A percentile compares a stretch with the other conserved stretches of the same genome.
Evolutionary conservation across 1,284 basidiomycete species (phyloP).

Genomic region (Naganishia albida): DNA sequence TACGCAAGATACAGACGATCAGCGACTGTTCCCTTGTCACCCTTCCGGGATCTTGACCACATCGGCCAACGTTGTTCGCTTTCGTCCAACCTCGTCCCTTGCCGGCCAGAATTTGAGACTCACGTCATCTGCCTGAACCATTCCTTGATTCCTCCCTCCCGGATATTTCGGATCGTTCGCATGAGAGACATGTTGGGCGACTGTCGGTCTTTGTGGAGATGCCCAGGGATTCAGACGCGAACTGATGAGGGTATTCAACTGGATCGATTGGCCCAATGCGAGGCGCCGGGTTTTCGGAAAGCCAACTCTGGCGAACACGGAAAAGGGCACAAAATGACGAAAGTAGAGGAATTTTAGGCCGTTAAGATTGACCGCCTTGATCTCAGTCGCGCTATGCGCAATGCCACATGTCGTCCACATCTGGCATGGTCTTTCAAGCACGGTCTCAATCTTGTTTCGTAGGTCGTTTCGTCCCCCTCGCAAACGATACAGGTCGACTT

Average conservation of each 20-base stretch:
- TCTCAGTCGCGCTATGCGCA: too few relatives aligned
- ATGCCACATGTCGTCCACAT: too few relatives aligned
- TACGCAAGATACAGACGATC: constrained; percentile 47
- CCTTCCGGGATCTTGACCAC: background rate
- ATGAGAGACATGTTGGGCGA: constrained; percentile 69
- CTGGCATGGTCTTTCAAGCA: too few relatives aligned
- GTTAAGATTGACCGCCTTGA: too few relatives aligned
- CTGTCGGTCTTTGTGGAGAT: background rate
- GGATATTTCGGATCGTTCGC: constrained; percentile 73
- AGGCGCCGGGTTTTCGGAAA: background rate
- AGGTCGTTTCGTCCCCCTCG: too few relatives aligned
- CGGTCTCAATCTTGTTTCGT: too few relatives aligned
- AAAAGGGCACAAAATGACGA: too few relatives aligned
- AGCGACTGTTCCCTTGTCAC: background rate
- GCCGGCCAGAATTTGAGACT: constrained; percentile 33
- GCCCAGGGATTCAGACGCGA: background rate
- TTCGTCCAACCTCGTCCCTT: background rate
- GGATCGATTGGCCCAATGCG: constrained; percentile 2
- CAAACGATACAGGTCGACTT: too few relatives aligned
- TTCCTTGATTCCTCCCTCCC: constrained; percentile 71
- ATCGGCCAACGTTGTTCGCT: background rate
- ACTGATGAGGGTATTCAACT: constrained; percentile 6
- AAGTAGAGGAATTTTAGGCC: too few relatives aligned
- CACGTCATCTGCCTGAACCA: constrained; percentile 71
- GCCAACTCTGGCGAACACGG: constrained; percentile 3